Percentiles rank a stretch among this genome's conserved stretches.
These are phyloP conservation scores for Epichloe typhina DNA, from an alignment of 2,329 filamentous ascomycete species.

Conservation along the genomic window DNA sequence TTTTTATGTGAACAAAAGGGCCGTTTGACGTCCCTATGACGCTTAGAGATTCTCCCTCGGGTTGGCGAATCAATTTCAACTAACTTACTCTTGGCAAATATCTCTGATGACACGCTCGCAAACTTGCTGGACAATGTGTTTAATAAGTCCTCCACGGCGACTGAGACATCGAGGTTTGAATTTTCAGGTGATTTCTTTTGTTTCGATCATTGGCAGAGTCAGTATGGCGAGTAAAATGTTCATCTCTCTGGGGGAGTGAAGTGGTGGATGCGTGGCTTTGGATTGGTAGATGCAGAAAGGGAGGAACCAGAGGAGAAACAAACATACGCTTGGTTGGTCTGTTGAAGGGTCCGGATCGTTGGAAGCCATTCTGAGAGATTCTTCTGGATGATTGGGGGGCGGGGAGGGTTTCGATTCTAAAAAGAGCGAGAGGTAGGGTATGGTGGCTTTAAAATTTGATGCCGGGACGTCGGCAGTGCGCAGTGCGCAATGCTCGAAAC, in stretches of 20 bases:
- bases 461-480: background rate
- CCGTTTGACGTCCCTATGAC: background rate
- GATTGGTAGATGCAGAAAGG: background rate
- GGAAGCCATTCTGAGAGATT: background rate
- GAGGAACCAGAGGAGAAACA: background rate
- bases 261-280: background rate
- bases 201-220: background rate
- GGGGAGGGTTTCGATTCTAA: background rate
- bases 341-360: background rate
- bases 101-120: slow-evolving; percentile 68
- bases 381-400: background rate
- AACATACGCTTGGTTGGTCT: slow-evolving; percentile 1
- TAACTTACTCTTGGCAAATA: slow-evolving; percentile 71
- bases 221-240: background rate
- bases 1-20: background rate
- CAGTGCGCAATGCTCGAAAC: too few species aligned
- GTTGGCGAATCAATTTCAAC: background rate
- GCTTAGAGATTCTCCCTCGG: background rate
- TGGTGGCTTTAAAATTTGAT: background rate
- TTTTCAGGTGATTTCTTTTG: slow-evolving; percentile 24
- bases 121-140: slow-evolving; percentile 80
- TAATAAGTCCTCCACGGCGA: slow-evolving; percentile 74
- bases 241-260: background rate
- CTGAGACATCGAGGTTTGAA: slow-evolving; percentile 51
- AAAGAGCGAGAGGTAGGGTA: background rate